phyloP scores from a whole-genome alignment of 768 basidiomycete genomes.

The Leccinellum rugosiceps region DNA sequence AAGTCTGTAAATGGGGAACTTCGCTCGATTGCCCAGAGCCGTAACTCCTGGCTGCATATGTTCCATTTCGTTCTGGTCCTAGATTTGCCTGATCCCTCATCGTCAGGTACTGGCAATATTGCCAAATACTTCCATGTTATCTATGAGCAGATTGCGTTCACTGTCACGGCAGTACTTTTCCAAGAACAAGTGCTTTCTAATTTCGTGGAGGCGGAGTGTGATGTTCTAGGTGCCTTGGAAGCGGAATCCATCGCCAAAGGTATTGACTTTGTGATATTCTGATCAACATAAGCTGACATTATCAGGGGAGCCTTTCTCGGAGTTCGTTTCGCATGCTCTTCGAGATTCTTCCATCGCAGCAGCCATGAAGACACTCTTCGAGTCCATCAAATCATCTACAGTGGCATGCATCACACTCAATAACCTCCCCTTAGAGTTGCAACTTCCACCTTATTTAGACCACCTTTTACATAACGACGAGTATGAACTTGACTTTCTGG shows the following conservation, averaged over 20 bases:
- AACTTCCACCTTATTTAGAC: conserved; percentile 81
- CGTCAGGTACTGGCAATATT: conserved; percentile 73
- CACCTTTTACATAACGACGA: conserved; percentile 65
- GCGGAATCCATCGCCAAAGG: conserved; percentile 70
- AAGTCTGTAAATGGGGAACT: conserved; percentile 36
- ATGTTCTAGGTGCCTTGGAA: conserved; percentile 62
- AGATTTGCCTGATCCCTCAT: conserved; percentile 88
- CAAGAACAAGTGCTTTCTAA: conserved; percentile 86
- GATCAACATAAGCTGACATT: conserved; percentile 7
- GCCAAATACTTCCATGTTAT: conserved; percentile 81
- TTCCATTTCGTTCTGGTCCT: conserved; percentile 88
- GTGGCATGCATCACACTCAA: conserved; percentile 80
- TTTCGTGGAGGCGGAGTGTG: conserved; percentile 83
- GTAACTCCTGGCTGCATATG: conserved; percentile 57
- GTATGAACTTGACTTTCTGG: conserved; percentile 48
- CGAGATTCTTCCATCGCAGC: conserved; percentile 67
- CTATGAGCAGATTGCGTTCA: conserved; percentile 87
- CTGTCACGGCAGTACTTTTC: conserved; percentile 86
- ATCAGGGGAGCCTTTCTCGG: conserved; percentile 57
- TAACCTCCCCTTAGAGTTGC: conserved; percentile 77
- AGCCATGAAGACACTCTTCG: conserved; percentile 77
- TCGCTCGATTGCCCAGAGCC: conserved; percentile 19
- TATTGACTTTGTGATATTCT: conserved; percentile 37
- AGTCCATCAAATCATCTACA: conserved; percentile 69
- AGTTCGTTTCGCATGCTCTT: conserved; percentile 57